phyloP scores from a whole-genome alignment of 306 rosid genomes.

The Lathyrus sativus region DNA sequence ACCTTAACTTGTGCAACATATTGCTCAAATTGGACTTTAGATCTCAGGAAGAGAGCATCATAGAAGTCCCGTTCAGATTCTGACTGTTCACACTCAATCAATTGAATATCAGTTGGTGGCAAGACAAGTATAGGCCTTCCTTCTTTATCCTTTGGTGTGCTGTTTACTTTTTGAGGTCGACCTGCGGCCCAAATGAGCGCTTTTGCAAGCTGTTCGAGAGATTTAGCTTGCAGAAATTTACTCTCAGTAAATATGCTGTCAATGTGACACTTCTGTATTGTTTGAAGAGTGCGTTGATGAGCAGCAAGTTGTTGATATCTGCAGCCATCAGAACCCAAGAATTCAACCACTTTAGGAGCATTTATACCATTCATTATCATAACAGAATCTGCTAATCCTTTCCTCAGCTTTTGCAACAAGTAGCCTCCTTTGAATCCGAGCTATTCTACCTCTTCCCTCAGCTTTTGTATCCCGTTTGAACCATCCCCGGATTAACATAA shows the following conservation, averaged over 20 bases:
- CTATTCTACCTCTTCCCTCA: no score
- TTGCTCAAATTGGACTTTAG: conserved; percentile 79
- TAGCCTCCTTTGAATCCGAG: no score
- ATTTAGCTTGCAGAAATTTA: conserved; percentile 93
- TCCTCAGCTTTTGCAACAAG: no score
- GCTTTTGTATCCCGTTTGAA: conserved; percentile 76
- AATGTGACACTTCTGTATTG: conserved; percentile 90
- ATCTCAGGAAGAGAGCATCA: no score
- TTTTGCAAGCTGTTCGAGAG: conserved; percentile 86
- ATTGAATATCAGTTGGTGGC: conserved; percentile 70
- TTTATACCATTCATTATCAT: no score
- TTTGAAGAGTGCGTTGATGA: conserved; percentile 91
- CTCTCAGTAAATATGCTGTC: conserved; percentile 96
- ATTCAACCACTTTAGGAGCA: no score
- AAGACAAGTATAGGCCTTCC: conserved; percentile 85
- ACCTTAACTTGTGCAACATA: conserved; percentile 83
- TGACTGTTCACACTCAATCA: conserved; percentile 72
- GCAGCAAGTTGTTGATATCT: conserved; percentile 99
- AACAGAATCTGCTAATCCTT: no score
- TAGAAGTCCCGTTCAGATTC: no score
- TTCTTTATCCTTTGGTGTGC: conserved; percentile 95
- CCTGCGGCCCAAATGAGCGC: conserved; percentile 97
- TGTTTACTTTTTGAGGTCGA: conserved; percentile 82
- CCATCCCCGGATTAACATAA: conserved; percentile 82
- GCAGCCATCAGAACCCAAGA: no score